Conservation (phyloP, 2,329 filamentous ascomycete species). For the Dactylella cylindrospora region DNA sequence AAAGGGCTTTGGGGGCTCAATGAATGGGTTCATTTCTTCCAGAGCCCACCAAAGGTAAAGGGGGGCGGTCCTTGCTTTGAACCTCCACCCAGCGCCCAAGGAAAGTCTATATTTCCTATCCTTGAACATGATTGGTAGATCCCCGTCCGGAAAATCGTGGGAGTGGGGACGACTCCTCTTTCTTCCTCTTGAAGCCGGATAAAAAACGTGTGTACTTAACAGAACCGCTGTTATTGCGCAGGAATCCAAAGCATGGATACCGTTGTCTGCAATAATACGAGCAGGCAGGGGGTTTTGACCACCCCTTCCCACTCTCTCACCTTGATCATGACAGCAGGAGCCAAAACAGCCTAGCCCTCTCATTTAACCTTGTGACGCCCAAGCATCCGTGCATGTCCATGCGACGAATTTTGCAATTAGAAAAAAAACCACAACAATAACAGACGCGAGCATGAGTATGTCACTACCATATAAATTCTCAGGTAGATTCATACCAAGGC, state of each 20-base stretch:
- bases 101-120: too few species aligned
- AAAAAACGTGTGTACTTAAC: slow-evolving; percentile 40
- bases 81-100: slow-evolving; percentile 11
- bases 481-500: background rate
- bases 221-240: slow-evolving; percentile 31
- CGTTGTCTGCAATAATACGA: slow-evolving; percentile 39
- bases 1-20: slow-evolving; percentile 21
- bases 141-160: slow-evolving; percentile 13
- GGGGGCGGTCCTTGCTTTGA: too few species aligned
- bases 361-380: slow-evolving; percentile 39
- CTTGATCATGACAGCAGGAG: slow-evolving; percentile 16
- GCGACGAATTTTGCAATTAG: slow-evolving; percentile 10
- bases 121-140: slow-evolving; percentile 33
- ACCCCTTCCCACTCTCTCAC: too few species aligned
- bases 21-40: slow-evolving; percentile 40
- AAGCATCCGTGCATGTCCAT: slow-evolving; percentile 43
- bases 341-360: background rate
- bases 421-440: slow-evolving; percentile 15
- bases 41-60: slow-evolving; percentile 9
- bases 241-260: slow-evolving; percentile 34
- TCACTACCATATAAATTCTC: background rate
- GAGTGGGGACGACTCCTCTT: slow-evolving; percentile 24
- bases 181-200: slow-evolving; percentile 32
- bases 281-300: slow-evolving; percentile 8
- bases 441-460: too few species aligned